A percentile compares a stretch with the other conserved stretches of the same genome.
These are phyloP conservation scores for Bruguiera hainesii DNA, from an alignment of 441 rosid genomes.

Conservation along the genomic window DNA sequence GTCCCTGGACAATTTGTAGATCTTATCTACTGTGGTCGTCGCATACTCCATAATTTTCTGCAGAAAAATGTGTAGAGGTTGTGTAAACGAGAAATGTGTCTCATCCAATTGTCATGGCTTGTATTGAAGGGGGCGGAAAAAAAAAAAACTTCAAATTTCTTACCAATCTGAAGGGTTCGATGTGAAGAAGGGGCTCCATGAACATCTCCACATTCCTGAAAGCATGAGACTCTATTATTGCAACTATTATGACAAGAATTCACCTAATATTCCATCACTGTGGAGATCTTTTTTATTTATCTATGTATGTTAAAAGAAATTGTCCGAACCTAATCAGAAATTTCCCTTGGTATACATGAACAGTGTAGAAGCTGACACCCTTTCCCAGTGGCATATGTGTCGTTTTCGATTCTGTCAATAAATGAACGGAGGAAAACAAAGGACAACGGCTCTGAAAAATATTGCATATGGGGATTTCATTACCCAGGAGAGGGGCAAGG, in stretches of 20 bases:
- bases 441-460: neutral
- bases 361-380: slow-evolving; percentile 63
- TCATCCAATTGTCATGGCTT: neutral
- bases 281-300: neutral
- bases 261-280: neutral
- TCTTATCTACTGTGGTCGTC: slow-evolving; percentile 30
- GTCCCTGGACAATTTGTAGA: slow-evolving; percentile 18
- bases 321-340: slow-evolving; percentile 47
- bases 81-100: neutral
- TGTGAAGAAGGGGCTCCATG: slow-evolving; percentile 60
- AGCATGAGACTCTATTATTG: neutral
- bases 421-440: neutral
- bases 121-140: too few relatives aligned
- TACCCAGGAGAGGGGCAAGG: neutral
- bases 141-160: neutral
- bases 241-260: too few relatives aligned
- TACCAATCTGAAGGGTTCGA: slow-evolving; percentile 57
- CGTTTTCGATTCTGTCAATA: slow-evolving; percentile 59
- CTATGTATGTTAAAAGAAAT: too few relatives aligned
- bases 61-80: neutral
- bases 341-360: slow-evolving; percentile 68
- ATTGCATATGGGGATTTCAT: neutral
- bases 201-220: slow-evolving; percentile 78
- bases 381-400: slow-evolving; percentile 56
- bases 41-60: slow-evolving; percentile 35